Base-by-base conservation (phyloP, 2,329 filamentous ascomycete species). In the Ceratocystis cacaofunesta region DNA sequence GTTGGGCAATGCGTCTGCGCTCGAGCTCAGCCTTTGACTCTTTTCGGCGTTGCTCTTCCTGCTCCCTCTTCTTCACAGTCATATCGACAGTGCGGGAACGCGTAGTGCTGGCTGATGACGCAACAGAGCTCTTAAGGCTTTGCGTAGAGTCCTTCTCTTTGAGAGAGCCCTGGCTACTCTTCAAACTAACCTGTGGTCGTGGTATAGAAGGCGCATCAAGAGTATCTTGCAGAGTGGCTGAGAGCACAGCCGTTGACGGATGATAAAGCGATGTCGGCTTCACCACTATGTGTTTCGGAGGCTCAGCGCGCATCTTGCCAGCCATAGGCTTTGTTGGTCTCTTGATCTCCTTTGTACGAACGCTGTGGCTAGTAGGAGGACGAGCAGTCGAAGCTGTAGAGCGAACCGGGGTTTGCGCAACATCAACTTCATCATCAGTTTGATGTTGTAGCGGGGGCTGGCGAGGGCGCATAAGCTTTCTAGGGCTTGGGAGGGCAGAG, bases 21-120 rank as follows among this genome's bases (percentile, higher is more conserved):
- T 95, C 90, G 43, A 88, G 77, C 70, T 95, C 89, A 17, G 85
- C 82, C 75, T 95, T 96, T 46, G 87, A 85, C 22, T 95, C 89
- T 84, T 71, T 91, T 86, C 15, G 85, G 84, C 69, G 91, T 89
- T 85, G 84, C 72, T 95, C 90, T 70, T 95, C 91, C 72, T 86
- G 87, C 73, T 95, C 90, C 72, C 88, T 92, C 74, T 91, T 92
- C 71, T 85, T 87, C 48, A 89, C 88, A 1, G 87, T 89, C 61
- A 88, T 79, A 64, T 92, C 85, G 25, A 92, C 77, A 1, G 88
- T 87, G 72, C 88, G 89, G 0, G 85, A 82, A 63, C 86, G 84
- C 1, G 82, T 63, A 10, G 28, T 62, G n/a, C 78, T 79, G 41
- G 85, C 81, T n/a, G 84, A 84, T 0, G 74, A 71, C 4, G 70